These are phyloP conservation scores for Moelleriella libera DNA, from an alignment of 2,329 filamentous ascomycete genomes.

Conservation along the genomic window DNA sequence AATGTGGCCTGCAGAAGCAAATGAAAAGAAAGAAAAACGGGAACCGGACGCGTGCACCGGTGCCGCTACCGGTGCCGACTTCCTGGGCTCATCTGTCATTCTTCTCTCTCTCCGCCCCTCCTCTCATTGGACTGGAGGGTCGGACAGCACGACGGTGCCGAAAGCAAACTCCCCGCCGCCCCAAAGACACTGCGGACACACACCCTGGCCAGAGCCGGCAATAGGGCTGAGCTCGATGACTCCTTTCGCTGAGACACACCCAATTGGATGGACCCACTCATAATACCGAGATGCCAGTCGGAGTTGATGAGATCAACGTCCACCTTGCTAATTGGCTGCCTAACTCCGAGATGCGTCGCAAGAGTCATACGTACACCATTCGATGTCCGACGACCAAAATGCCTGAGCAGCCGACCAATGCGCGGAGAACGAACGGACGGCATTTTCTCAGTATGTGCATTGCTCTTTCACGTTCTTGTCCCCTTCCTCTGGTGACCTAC, in stretches of 20 bases:
- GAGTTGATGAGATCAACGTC: neutral
- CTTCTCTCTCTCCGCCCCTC: neutral
- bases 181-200: neutral
- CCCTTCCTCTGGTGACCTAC: too few relatives aligned
- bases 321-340: too few relatives aligned
- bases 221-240: conserved; percentile 5
- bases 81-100: neutral
- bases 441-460: too few relatives aligned
- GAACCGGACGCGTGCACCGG: too few relatives aligned
- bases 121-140: neutral
- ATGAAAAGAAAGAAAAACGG: too few relatives aligned
- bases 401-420: too few relatives aligned
- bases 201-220: neutral
- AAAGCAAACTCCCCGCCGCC: neutral
- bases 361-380: neutral
- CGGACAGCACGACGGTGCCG: conserved; percentile 1
- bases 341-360: neutral
- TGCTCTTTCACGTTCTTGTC: too few relatives aligned
- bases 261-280: neutral
- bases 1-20: too few relatives aligned
- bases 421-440: too few relatives aligned
- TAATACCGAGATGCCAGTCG: neutral
- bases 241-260: neutral
- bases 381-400: too few relatives aligned
- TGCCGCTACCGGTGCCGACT: neutral